Conservation (phyloP, 1,139 yeast species). For the Saccharomycopsis crataegensis region DNA sequence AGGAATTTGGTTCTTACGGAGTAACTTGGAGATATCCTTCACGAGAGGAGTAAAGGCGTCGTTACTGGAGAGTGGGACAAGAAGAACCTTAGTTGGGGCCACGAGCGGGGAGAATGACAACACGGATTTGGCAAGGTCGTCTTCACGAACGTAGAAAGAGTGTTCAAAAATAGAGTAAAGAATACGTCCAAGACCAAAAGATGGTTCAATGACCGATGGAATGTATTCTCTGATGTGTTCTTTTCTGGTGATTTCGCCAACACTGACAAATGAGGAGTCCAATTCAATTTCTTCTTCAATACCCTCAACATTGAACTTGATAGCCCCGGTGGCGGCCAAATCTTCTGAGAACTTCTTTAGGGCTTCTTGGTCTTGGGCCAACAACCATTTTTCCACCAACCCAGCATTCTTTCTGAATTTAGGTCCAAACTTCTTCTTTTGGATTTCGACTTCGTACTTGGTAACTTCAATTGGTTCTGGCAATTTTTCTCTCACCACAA, state of each 20-base stretch:
- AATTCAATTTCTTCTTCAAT: slow-evolving; percentile 61
- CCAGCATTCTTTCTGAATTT: slow-evolving; percentile 96
- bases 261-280: slow-evolving; percentile 61
- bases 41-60: slow-evolving; percentile 74
- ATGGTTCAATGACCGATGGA: slow-evolving; percentile 98
- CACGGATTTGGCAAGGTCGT: slow-evolving; percentile 84
- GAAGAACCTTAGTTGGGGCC: slow-evolving; percentile 95
- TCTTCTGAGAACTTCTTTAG: slow-evolving; percentile 70
- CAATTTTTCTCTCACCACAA: slow-evolving; percentile 87
- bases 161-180: slow-evolving; percentile 91
- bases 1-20: slow-evolving; percentile 80
- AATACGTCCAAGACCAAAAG: slow-evolving; percentile 98
- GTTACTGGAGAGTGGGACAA: slow-evolving; percentile 89
- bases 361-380: slow-evolving; percentile 75
- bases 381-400: slow-evolving; percentile 74
- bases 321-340: slow-evolving; percentile 53
- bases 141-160: slow-evolving; percentile 91
- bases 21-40: slow-evolving; percentile 54
- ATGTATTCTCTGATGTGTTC: slow-evolving; percentile 93
- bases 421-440: slow-evolving; percentile 96
- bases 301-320: slow-evolving; percentile 55
- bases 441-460: slow-evolving; percentile 73
- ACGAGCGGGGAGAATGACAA: slow-evolving; percentile 91
- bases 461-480: slow-evolving; percentile 80
- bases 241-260: slow-evolving; percentile 70